These are phyloP conservation scores for Exophiala viscosa DNA, from an alignment of 2,329 filamentous ascomycete species.

Conservation along the genomic window DNA sequence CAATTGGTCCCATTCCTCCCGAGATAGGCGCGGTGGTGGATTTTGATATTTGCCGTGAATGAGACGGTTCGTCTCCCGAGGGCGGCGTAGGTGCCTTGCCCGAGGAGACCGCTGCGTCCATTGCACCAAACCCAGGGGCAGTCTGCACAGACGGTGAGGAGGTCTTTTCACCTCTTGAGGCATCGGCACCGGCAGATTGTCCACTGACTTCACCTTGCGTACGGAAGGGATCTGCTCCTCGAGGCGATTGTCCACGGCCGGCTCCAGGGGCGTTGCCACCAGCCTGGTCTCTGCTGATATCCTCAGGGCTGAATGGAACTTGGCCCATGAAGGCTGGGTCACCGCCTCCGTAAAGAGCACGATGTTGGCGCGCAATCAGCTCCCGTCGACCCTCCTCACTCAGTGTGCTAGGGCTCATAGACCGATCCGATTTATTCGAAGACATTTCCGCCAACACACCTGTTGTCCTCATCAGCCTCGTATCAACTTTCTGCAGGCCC, in stretches of 20 bases:
- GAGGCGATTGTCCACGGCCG: conserved; percentile 71
- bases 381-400: conserved; percentile 95
- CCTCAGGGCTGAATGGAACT: conserved; percentile 65
- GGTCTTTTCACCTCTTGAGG: conserved; percentile 53
- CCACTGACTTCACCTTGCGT: conserved; percentile 20
- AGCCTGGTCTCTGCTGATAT: conserved; percentile 62
- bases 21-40: conserved; percentile 51
- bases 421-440: conserved; percentile 76
- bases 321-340: conserved; percentile 65
- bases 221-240: conserved; percentile 70
- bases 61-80: conserved; percentile 67
- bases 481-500: neutral
- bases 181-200: conserved; percentile 16
- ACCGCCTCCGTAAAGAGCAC: conserved; percentile 80
- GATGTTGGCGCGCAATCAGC: conserved; percentile 91
- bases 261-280: conserved; percentile 47
- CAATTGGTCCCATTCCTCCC: conserved; percentile 81
- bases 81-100: conserved; percentile 85
- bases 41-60: conserved; percentile 60
- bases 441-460: conserved; percentile 66
- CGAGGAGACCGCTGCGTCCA: conserved; percentile 58
- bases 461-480: conserved; percentile 36
- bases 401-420: conserved; percentile 79
- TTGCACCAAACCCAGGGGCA: conserved; percentile 55
- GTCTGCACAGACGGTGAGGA: conserved; percentile 54